Base-by-base conservation (phyloP, 2,329 filamentous ascomycete genomes). In the Sclerotinia nivalis region DNA sequence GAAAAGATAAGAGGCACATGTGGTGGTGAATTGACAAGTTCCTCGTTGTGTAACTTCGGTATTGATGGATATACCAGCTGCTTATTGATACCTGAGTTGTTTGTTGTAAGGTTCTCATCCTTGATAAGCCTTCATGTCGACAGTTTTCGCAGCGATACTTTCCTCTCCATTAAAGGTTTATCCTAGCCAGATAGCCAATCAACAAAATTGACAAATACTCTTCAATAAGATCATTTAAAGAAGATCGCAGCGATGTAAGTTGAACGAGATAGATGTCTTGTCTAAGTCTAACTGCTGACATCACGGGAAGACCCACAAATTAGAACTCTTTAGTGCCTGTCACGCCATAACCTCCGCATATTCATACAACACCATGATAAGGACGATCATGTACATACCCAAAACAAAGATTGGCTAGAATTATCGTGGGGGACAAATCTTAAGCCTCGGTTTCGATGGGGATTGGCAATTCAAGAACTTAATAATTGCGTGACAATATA, bases 401-500 rank as follows among this genome's bases (percentile, higher is more conserved):
- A 28, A n/a, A 40, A 52, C 22, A 15, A 40, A 65, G 47, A 65
- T 65, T 65, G 61, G 61, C 34, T 54, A 28, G 25, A 15, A 22
- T 64, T n/a, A 13, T 52, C 34, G 15, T 6, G 8, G 7, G 37
- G 1, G 40, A 64, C 34, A n/a, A 64, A 65, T 40, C 34, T 37
- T 9, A 22, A 52, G 13, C 45, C 45, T 65, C 34, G 15, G 28
- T 52, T 25, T 52, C 10, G 9, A n/a, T 25, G 25, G 47, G 10
- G 47, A 64, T 64, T 64, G 45, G 60, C 60, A 52, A 52, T 20
- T 18, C 40, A 52, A 2, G 47, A 52, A 31, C 31, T 40, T 22
- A 40, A 64, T 40, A 8, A 65, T 65, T 65, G 61, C 61, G 61
- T 65, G 61, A 65, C 61, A 65, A 8, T 13, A 52, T 52, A 65